Evolutionary conservation across 495 filamentous ascomycete genomes (phyloP).

Genomic region (Penicillium diatomitis): DNA sequence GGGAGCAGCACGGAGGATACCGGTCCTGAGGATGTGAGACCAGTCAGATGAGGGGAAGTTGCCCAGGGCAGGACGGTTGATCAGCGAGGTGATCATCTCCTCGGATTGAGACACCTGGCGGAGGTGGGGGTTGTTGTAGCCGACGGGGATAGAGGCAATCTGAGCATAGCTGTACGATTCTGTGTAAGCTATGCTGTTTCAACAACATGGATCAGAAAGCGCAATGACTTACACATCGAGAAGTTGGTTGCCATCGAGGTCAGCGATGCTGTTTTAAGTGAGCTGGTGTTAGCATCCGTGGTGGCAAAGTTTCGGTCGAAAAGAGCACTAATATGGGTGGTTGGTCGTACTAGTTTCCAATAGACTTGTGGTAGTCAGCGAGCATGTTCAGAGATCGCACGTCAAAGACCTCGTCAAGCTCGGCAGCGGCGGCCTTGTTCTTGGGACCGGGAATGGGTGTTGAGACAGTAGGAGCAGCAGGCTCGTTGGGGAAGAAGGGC

Average conservation of each 20-base stretch:
- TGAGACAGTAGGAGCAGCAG: slow-evolving; percentile 59
- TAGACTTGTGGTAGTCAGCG: slow-evolving; percentile 63
- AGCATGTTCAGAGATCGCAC: slow-evolving; percentile 90
- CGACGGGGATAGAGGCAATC: slow-evolving; percentile 94
- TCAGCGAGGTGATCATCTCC: slow-evolving; percentile 73
- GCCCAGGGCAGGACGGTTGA: slow-evolving; percentile 92
- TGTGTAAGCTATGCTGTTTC: too few species aligned
- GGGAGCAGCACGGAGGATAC: slow-evolving; percentile 80
- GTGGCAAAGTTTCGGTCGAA: too few species aligned
- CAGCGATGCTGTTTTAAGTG: slow-evolving; percentile 56
- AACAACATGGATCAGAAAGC: background rate
- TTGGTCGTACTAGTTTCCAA: slow-evolving; percentile 48
- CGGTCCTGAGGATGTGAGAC: slow-evolving; percentile 76
- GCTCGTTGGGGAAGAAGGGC: slow-evolving; percentile 65
- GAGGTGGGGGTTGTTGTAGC: slow-evolving; percentile 89
- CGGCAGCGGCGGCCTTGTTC: slow-evolving; percentile 58
- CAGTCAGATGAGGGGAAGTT: slow-evolving; percentile 94
- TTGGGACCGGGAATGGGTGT: slow-evolving; percentile 80
- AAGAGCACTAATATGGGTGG: background rate
- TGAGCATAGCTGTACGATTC: slow-evolving; percentile 61
- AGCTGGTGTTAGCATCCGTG: slow-evolving; percentile 14
- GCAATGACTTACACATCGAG: slow-evolving; percentile 65
- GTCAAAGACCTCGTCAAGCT: slow-evolving; percentile 83
- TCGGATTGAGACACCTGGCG: slow-evolving; percentile 58
- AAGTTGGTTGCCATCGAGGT: slow-evolving; percentile 63